Percentiles rank a stretch among this genome's conserved stretches.
phyloP scores from a whole-genome alignment of 2,329 filamentous ascomycete genomes.

The Ophiognomonia clavigignenti-juglandacearum region DNA sequence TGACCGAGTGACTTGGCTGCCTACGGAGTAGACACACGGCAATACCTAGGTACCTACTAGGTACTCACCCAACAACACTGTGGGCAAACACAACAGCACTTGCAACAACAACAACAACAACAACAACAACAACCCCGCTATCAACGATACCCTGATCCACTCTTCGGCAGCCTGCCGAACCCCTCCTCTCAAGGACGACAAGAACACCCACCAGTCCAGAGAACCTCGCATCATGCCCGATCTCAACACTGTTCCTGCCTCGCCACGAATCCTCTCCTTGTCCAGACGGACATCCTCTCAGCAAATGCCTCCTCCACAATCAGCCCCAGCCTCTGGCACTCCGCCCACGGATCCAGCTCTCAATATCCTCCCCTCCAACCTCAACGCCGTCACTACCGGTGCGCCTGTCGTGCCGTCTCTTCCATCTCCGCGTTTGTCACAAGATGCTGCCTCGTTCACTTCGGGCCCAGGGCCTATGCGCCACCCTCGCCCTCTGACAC shows the following conservation, averaged over 20 bases:
- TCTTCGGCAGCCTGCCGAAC: neutral
- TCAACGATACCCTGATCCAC: neutral
- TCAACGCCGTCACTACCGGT: constrained; percentile 40
- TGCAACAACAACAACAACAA: no score
- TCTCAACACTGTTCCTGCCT: constrained; percentile 51
- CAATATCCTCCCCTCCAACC: constrained; percentile 55
- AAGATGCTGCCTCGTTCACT: constrained; percentile 22
- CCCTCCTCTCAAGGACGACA: neutral
- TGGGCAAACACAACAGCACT: no score
- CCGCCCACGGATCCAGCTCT: constrained; percentile 32
- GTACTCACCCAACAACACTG: no score
- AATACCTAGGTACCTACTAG: no score
- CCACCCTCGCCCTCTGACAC: constrained; percentile 82
- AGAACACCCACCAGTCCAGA: no score
- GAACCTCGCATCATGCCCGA: constrained; percentile 41
- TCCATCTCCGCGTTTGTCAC: constrained; percentile 29
- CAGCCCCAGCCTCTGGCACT: constrained; percentile 27
- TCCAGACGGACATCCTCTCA: constrained; percentile 40
- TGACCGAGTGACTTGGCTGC: no score
- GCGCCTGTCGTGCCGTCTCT: constrained; percentile 26
- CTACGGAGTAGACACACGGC: no score
- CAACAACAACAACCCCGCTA: neutral
- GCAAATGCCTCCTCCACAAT: constrained; percentile 38
- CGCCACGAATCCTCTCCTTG: constrained; percentile 38
- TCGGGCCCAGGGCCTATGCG: constrained; percentile 68